These are phyloP conservation scores for Aspergillus avenaceus DNA, from an alignment of 495 filamentous ascomycete genomes.

Conservation along the genomic window DNA sequence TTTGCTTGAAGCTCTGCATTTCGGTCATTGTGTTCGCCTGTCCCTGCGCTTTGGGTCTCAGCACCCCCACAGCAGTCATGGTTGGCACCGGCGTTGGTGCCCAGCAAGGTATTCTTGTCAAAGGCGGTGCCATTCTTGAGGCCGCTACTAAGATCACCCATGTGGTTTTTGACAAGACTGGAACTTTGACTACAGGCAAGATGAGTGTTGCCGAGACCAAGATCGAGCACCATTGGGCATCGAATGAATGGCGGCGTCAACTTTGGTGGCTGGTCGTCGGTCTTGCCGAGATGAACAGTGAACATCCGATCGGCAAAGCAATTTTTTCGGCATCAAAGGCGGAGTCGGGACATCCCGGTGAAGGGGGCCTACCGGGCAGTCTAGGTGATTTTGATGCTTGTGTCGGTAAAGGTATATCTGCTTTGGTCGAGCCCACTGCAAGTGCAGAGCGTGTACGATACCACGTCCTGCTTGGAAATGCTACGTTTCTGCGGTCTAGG, in stretches of 20 bases:
- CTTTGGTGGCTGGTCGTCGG: conserved; percentile 96
- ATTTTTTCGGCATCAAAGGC: conserved; percentile 69
- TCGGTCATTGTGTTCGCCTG: conserved; percentile 98
- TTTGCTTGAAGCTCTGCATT: conserved; percentile 96
- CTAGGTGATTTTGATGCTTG: conserved; percentile 78
- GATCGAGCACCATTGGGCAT: conserved; percentile 64
- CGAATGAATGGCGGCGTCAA: conserved; percentile 60
- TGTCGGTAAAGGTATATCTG: conserved; percentile 83
- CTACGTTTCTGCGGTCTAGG: conserved; percentile 66
- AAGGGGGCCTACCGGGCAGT: conserved; percentile 74
- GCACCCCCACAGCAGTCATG: conserved; percentile 97
- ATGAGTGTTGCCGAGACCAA: conserved; percentile 81
- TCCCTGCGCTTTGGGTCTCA: conserved; percentile 89
- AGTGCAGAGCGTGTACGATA: conserved; percentile 63
- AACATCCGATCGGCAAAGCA: conserved; percentile 91
- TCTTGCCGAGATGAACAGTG: conserved; percentile 86
- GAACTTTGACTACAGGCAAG: conserved; percentile 88
- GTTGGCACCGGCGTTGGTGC: conserved; percentile 95
- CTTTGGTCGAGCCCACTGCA: conserved; percentile 71
- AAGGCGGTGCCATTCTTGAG: conserved; percentile 91
- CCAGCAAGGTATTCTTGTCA: conserved; percentile 95
- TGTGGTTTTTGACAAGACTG: conserved; percentile 98
- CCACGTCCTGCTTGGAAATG: conserved; percentile 78
- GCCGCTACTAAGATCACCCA: conserved; percentile 87
- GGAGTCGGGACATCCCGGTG: conserved; percentile 65